Evolutionary conservation across 352 stramenopile species (phyloP).

Genomic region (Pythium pectinolyticum): DNA sequence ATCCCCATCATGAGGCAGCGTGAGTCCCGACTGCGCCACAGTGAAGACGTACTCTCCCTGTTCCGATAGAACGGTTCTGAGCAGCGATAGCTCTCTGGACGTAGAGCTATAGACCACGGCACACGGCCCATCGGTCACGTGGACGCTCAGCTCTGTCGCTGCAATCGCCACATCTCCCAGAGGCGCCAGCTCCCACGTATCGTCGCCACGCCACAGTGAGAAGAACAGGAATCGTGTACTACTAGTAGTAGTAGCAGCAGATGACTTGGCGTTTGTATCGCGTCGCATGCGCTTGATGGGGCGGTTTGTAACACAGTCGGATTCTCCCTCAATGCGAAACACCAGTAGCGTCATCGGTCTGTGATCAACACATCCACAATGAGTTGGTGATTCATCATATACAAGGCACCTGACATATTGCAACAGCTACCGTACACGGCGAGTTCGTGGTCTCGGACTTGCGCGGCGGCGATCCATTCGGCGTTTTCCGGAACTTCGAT

Average conservation of each 20-base stretch:
- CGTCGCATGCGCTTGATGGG: conserved; percentile 18
- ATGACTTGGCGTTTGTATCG: background rate
- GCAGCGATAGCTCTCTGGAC: conserved; percentile 5
- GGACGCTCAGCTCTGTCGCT: background rate
- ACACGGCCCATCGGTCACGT: conserved; percentile 14
- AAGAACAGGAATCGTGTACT: conserved; percentile 8
- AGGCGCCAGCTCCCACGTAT: conserved; percentile 6
- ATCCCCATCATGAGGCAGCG: background rate
- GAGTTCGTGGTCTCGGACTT: conserved; percentile 7
- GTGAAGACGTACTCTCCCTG: conserved; percentile 11
- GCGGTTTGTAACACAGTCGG: background rate
- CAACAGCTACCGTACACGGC: background rate
- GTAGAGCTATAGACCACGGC: conserved; percentile 8
- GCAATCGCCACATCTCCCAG: conserved; percentile 14
- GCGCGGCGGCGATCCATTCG: conserved; percentile 13
- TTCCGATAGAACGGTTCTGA: background rate
- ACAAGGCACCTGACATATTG: background rate
- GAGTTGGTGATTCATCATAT: background rate
- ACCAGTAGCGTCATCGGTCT: conserved; percentile 20
- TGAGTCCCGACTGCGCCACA: background rate
- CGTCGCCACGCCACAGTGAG: conserved; percentile 5
- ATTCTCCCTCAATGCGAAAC: background rate
- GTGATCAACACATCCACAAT: background rate
- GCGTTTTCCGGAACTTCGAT: background rate
- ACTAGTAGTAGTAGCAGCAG: background rate